Conservation (phyloP, 139 green algal species). For the Coelastrella sp. region DNA sequence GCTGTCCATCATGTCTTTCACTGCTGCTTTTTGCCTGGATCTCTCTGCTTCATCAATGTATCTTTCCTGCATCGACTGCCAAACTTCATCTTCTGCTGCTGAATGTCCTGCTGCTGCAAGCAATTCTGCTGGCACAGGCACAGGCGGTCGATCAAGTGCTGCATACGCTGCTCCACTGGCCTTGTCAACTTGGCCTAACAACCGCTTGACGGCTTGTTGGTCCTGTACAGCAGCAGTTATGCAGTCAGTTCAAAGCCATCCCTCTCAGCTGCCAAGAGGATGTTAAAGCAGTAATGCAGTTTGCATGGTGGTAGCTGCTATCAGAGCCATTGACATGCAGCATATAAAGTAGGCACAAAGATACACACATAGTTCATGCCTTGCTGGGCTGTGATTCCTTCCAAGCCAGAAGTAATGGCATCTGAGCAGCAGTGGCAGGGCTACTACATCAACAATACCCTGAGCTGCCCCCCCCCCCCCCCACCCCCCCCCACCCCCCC, state of each 20-base stretch:
- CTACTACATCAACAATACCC: no score
- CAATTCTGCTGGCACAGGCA: constrained; percentile 36
- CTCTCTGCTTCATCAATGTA: constrained; percentile 1
- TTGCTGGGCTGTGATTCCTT: no score
- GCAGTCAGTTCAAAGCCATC: not conserved
- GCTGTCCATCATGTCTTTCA: not conserved
- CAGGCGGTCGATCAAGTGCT: constrained; percentile 32
- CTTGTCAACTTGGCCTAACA: constrained; percentile 81
- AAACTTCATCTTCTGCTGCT: constrained; percentile 36
- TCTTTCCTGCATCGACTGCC: constrained; percentile 29
- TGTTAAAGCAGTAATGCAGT: not conserved
- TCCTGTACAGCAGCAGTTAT: constrained; percentile 56
- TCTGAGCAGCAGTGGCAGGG: no score
- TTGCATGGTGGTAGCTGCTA: not conserved
- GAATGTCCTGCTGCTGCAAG: constrained; percentile 25
- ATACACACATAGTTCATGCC: no score
- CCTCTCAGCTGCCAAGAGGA: not conserved
- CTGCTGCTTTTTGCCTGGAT: not conserved
- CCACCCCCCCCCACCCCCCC: not conserved
- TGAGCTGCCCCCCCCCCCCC: not conserved
- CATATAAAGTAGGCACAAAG: no score
- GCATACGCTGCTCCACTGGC: constrained; percentile 83
- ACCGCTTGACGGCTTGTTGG: constrained; percentile 60
- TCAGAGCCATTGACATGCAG: no score
- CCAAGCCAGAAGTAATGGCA: no score